Evolutionary conservation across 805 yeast species (phyloP), one percentile per base, ranked within the genome.

Genomic region (Candida xiaguanensis): DNA sequence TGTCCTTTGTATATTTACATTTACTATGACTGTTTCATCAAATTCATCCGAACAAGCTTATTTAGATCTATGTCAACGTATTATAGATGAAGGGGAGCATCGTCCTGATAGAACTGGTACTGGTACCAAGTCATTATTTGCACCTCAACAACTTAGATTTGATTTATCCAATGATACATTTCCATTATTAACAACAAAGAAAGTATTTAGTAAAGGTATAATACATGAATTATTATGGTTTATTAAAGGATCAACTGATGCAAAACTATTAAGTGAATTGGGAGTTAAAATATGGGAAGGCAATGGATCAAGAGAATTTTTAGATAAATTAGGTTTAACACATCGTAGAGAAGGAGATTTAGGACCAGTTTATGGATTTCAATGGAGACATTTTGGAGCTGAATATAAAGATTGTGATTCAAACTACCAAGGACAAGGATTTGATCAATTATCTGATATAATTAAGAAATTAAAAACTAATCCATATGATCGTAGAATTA

Each of bases 221-320:
- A 76, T 91, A 24, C 80, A 87, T 47, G 99, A 93, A 59, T 70
- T 93, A 22, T 70, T 93, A 11, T 93, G 99, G 99, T 93, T 93
- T 55, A 75, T 93, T 7, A 70, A 78, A 3, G 99, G 98, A 1
- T 77, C 82, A 46, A 93, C 99, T 0, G 95, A 91, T 57, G 95
- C 93, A 26, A 84, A 82, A 48, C 70, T 75, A 46, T 67, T 93
- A 31, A 67, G 82, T 12, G 95, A 82, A 2, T 76, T 82, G 49
- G 96, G 95, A 25, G 95, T 93, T n/a, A 90, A 80, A 55, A 93
- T 93, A 40, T 93, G 99, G 99, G 99, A 93, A 60, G 99, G 99
- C 13, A 93, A 93, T 59, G 99, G 98, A 8, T 85, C 95, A 26
- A 72, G 97, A 44, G 96, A 88, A 60, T 93, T 78, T 58, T 68